Percentiles rank a stretch among this genome's conserved stretches.
Evolutionary conservation across 1,284 basidiomycete species (phyloP).

Genomic region (Wallemia mellicola): DNA sequence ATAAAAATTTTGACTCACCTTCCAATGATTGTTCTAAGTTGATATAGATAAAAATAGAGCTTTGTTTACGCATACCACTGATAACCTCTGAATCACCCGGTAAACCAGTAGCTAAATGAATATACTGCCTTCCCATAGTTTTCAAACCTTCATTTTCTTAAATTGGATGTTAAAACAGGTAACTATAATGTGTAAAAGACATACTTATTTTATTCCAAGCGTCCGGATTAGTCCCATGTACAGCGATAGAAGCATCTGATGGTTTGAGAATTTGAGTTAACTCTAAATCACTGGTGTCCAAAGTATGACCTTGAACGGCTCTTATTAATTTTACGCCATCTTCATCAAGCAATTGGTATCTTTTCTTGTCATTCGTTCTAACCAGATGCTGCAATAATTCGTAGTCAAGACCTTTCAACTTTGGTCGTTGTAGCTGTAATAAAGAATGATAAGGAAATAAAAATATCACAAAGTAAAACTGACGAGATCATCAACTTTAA

Average conservation of each 20-base stretch:
- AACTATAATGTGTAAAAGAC: too few relatives aligned
- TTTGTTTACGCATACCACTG: constrained; percentile 46
- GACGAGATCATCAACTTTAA: constrained; percentile 31
- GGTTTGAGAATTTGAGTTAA: constrained; percentile 29
- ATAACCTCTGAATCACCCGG: constrained; percentile 29
- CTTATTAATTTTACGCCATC: constrained; percentile 42
- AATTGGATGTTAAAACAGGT: too few relatives aligned
- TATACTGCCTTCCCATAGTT: constrained; percentile 60
- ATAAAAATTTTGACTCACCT: constrained; percentile 7
- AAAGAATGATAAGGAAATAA: background rate
- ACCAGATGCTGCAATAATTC: constrained; percentile 38
- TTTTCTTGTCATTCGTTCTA: constrained; percentile 36
- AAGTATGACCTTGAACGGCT: constrained; percentile 78
- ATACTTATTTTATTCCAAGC: constrained; percentile 37
- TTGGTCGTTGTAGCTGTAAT: constrained; percentile 24
- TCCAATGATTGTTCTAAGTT: constrained; percentile 35
- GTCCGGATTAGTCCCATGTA: constrained; percentile 38
- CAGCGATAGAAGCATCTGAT: constrained; percentile 35
- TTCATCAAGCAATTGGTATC: constrained; percentile 30
- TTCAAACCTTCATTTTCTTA: constrained; percentile 45
- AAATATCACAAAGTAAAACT: constrained; percentile 1
- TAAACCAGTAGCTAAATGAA: constrained; percentile 44
- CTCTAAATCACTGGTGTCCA: constrained; percentile 41
- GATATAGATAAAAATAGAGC: constrained; percentile 42
- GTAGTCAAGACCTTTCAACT: constrained; percentile 25